Conservation (phyloP, 169 alveolate species). For the Cryptosporidium meleagridis region DNA sequence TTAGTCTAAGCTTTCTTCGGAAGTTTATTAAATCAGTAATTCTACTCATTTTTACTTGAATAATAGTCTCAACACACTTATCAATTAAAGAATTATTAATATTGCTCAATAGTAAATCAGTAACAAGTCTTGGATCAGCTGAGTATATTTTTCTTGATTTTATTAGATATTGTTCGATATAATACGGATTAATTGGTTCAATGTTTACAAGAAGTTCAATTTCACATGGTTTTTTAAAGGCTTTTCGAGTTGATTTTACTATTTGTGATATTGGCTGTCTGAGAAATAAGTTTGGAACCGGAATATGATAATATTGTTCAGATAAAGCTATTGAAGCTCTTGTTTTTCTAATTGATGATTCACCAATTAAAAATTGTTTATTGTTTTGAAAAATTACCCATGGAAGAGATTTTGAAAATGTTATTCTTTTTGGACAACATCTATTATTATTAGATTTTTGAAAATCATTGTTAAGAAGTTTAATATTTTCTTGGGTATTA, state of each 20-base stretch:
- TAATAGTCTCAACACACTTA: slow-evolving; percentile 26
- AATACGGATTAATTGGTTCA: slow-evolving; percentile 56
- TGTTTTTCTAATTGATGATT: slow-evolving; percentile 56
- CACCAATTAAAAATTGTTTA: slow-evolving; percentile 8
- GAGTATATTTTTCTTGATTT: slow-evolving; percentile 48
- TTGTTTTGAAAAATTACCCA: slow-evolving; percentile 53
- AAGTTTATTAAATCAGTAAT: slow-evolving; percentile 34
- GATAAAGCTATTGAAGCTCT: slow-evolving; percentile 69
- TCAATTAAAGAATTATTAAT: slow-evolving; percentile 29
- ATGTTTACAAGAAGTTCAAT: slow-evolving; percentile 36
- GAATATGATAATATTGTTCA: slow-evolving; percentile 59
- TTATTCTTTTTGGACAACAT: slow-evolving; percentile 4
- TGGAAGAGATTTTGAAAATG: slow-evolving; percentile 52
- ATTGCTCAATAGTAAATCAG: slow-evolving; percentile 38
- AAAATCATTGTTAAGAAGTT: background rate
- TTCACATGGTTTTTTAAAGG: slow-evolving; percentile 46
- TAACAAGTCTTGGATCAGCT: slow-evolving; percentile 25
- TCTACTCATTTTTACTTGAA: slow-evolving; percentile 18
- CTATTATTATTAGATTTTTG: background rate
- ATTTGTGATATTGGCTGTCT: slow-evolving; percentile 43
- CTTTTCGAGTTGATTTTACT: slow-evolving; percentile 11
- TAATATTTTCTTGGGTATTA: slow-evolving; percentile 28
- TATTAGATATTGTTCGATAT: slow-evolving; percentile 38
- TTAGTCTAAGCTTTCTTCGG: slow-evolving; percentile 20
- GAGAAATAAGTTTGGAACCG: slow-evolving; percentile 36